phyloP scores from a whole-genome alignment of 805 yeast species.

The Zygotorulaspora chibaensis region DNA sequence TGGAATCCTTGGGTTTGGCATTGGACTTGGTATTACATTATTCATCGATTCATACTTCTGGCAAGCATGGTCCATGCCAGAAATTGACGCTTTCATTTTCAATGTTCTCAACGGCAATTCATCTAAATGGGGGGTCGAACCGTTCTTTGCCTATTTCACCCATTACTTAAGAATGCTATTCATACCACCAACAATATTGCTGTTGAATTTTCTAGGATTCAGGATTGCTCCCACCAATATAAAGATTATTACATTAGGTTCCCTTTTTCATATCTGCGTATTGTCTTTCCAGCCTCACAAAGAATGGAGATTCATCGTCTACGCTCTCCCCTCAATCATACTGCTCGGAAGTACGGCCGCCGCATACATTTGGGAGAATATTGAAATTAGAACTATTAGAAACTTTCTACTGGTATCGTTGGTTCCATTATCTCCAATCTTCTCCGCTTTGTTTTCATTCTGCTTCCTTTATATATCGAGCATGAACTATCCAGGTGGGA shows the following conservation, averaged over 20 bases:
- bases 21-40: constrained; percentile 43
- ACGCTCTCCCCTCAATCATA: constrained; percentile 65
- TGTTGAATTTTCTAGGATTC: constrained; percentile 38
- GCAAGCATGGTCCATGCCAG: constrained; percentile 63
- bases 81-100: constrained; percentile 63
- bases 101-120: constrained; percentile 76
- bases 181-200: constrained; percentile 43
- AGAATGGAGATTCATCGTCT: constrained; percentile 88
- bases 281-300: constrained; percentile 87
- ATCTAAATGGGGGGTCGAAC: constrained; percentile 80
- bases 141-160: constrained; percentile 62
- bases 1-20: constrained; percentile 43
- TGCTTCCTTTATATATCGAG: constrained; percentile 60
- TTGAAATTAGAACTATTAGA: constrained; percentile 22
- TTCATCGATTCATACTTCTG: constrained; percentile 76
- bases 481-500: constrained; percentile 86
- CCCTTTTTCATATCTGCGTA: constrained; percentile 50
- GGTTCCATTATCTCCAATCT: constrained; percentile 33
- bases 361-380: constrained; percentile 36
- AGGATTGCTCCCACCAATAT: constrained; percentile 37
- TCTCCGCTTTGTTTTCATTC: constrained; percentile 41
- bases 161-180: constrained; percentile 41
- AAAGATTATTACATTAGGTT: constrained; percentile 47
- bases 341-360: constrained; percentile 62
- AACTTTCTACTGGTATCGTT: constrained; percentile 31